These are phyloP conservation scores for Sechiopsis laciniata DNA, from an alignment of 306 rosid species.

Conservation along the genomic window DNA sequence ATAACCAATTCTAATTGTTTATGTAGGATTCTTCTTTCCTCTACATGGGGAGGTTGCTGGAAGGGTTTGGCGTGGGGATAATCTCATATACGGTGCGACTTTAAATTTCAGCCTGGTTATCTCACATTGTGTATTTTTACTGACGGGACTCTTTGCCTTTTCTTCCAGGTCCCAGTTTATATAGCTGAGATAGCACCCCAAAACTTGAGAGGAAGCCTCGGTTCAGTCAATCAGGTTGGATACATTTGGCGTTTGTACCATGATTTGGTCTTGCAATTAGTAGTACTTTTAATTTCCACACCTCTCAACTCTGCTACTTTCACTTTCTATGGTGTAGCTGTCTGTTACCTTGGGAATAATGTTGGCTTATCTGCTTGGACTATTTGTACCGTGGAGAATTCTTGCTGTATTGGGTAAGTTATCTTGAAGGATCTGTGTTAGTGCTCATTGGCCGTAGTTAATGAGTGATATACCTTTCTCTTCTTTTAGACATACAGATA, in stretches of 20 bases:
- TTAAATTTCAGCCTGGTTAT: constrained; percentile 12
- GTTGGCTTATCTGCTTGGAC: constrained; percentile 90
- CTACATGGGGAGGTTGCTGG: constrained; percentile 93
- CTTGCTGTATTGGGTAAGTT: constrained; percentile 87
- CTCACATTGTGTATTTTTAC: constrained; percentile 23
- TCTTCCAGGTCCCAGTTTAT: constrained; percentile 73
- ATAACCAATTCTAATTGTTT: constrained; percentile 14
- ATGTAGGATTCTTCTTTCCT: constrained; percentile 85
- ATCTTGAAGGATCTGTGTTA: constrained; percentile 16
- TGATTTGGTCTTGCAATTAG: neutral
- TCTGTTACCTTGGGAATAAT: constrained; percentile 85
- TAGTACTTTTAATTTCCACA: neutral
- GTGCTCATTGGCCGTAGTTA: neutral
- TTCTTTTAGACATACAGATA: too few species aligned
- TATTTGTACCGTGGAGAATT: constrained; percentile 86
- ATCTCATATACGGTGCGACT: constrained; percentile 73
- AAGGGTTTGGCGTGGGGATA: constrained; percentile 96
- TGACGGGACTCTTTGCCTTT: constrained; percentile 18
- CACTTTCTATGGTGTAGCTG: constrained; percentile 44
- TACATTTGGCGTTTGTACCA: constrained; percentile 16
- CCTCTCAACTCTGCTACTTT: constrained; percentile 3
- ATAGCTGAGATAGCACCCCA: constrained; percentile 96
- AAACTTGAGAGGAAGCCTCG: constrained; percentile 74
- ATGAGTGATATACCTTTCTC: neutral
- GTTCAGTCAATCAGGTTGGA: constrained; percentile 82